Base-by-base conservation (phyloP, 306 rosid genomes). In the Ormosia emarginata region DNA sequence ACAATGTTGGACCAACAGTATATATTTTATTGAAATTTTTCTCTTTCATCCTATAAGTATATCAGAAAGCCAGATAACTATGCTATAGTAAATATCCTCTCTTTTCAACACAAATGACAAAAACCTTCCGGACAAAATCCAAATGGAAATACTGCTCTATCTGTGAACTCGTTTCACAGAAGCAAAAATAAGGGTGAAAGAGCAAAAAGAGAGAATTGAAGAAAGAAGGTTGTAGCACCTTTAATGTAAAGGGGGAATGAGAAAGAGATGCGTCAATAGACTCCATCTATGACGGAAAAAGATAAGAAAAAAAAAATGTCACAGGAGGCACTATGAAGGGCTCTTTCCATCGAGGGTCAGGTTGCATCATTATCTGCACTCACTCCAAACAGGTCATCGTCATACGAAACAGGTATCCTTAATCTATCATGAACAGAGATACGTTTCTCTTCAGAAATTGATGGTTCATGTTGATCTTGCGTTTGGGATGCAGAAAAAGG, bases 321-420 rank as follows among this genome's bases (percentile, higher is more conserved):
- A 79, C 52, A 11, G 3, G 11, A 44, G 24, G 24, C 0, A 24
- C 24, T 24, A 24, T 15, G 71, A 55, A 71, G 41, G 3, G 18
- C 62, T 34, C 13, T 55, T 49, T 14, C 46, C 36, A 24, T 58
- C 75, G 43, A 74, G 17, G 57, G 34, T 82, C 71, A 85, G 39
- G 75, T 44, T 34, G 84, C 73, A 80, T 79, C 81, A 70, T 82
- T 83, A 50, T 65, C 79, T 15, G 41, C 69, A 52, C 7, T 79
- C 56, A 47, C 79, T 57, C 82, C 86, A 33, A 92, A 89, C 68
- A 92, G 81, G 47, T 86, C 90, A 61, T 92, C 97, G 36, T 89
- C 94, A 67, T 92, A 92, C 10, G 93, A 87, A 73, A 89, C 90
- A 43, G 91, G 94, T 39, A 76, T 32, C 88, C 97, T 87, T 72